A percentile compares a stretch with the other conserved stretches of the same genome.
Conservation (phyloP, 169 alveolate species). For the Plasmodium gaboni region DNA sequence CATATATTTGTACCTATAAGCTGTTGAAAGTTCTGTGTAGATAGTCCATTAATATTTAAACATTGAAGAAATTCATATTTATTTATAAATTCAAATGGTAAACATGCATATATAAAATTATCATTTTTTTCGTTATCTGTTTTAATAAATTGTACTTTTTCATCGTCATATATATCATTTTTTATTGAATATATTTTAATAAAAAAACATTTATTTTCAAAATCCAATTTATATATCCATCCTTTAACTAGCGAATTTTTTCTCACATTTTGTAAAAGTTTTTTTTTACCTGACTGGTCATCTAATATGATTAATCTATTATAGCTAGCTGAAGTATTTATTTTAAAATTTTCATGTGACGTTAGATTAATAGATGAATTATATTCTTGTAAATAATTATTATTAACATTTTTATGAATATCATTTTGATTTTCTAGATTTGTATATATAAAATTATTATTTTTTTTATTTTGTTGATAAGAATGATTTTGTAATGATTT, state of each 20-base stretch:
- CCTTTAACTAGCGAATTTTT: conserved; percentile 61
- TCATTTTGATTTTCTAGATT: too few relatives aligned
- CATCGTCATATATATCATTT: conserved; percentile 4
- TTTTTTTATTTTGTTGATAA: too few relatives aligned
- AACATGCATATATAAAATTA: conserved; percentile 35
- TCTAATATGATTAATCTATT: conserved; percentile 54
- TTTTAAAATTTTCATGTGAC: neutral
- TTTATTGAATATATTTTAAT: conserved; percentile 35
- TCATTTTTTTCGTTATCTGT: neutral
- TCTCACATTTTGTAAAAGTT: conserved; percentile 30
- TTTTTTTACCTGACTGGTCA: conserved; percentile 30
- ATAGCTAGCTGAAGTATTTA: conserved; percentile 1
- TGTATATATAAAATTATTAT: too few relatives aligned
- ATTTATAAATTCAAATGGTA: conserved; percentile 55
- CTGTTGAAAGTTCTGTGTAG: conserved; percentile 6
- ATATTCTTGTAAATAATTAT: too few relatives aligned
- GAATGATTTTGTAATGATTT: too few relatives aligned
- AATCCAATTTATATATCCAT: conserved; percentile 68
- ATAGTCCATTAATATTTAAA: conserved; percentile 29
- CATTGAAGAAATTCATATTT: conserved; percentile 53
- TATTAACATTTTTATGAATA: too few relatives aligned
- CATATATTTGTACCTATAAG: conserved; percentile 36
- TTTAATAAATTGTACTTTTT: too few relatives aligned
- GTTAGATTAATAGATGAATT: too few relatives aligned
- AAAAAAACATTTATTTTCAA: conserved; percentile 23